Evolutionary conservation across 192 early-diverging fungal genomes (phyloP), one percentile per base, ranked within the genome.

Genomic region (Coemansia sp.): DNA sequence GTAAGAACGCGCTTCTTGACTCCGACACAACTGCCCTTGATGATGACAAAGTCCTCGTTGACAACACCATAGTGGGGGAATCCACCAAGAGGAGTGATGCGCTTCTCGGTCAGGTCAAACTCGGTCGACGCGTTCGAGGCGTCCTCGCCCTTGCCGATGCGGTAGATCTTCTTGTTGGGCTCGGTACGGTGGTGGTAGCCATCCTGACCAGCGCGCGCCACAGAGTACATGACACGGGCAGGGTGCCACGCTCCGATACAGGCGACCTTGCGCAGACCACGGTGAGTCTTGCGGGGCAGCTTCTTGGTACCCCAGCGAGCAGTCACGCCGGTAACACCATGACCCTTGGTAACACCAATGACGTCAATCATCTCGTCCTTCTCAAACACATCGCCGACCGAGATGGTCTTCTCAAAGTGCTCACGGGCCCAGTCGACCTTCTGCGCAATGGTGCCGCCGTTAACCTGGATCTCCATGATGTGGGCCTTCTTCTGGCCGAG

Each of bases 171-270:
- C 93, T 97, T 98, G 93, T 99, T 99, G 68, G 95, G 81, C 86
- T 99, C 97, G 68, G 96, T 98, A 91, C 97, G 96, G 89, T 98
- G 97, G 87, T 99, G 97, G 91, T 95, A 98, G 88, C 97, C 97
- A 86, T 94, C 86, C 89, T 99, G 97, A 95, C 97, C 97, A 74
- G 97, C 93, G 84, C 97, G 95, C 64, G 97, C 92, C 70, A 99
- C 96, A 62, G 97, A 94, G 93, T 89, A 97, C 94, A 95, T 96
- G 82, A 98, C 96, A 56, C 92, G 89, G 69, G 90, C 88, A 73
- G 94, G 93, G 88, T 97, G 94, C 94, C 94, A 99, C 50, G 94
- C 93, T 84, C 97, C 97, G 66, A 99, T 99, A 92, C 97, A 99
- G 76, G 97, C 97, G 61, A 99, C 96, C 92, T 99, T 99, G 79